Evolutionary conservation across 441 rosid genomes (phyloP).

Genomic region (Populus hybrid): DNA sequence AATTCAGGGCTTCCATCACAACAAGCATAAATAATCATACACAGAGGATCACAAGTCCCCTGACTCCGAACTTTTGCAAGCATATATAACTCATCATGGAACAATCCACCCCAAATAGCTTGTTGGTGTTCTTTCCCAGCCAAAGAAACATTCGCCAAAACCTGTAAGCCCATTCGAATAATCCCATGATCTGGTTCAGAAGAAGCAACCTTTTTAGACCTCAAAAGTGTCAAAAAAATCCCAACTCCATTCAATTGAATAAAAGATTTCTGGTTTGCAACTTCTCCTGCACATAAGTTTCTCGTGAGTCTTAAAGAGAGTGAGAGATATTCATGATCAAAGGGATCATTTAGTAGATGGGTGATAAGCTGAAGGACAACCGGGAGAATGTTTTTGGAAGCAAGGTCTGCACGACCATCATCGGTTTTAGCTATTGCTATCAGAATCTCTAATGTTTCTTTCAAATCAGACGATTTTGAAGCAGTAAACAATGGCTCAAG

Average conservation of each 20-base stretch:
- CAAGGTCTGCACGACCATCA: conserved; percentile 56
- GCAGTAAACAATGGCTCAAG: conserved; percentile 38
- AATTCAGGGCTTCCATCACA: conserved; percentile 47
- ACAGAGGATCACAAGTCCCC: conserved; percentile 64
- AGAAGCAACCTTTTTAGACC: conserved; percentile 17
- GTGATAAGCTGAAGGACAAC: conserved; percentile 36
- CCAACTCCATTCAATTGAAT: conserved; percentile 39
- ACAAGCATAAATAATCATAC: conserved; percentile 64
- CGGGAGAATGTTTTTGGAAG: conserved; percentile 47
- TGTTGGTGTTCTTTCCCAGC: conserved; percentile 63
- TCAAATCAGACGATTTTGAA: conserved; percentile 37
- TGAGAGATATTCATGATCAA: conserved; percentile 29
- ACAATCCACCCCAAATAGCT: conserved; percentile 52
- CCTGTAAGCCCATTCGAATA: conserved; percentile 55
- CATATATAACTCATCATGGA: conserved; percentile 41
- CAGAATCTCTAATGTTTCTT: conserved; percentile 47
- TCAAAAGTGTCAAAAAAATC: conserved; percentile 31
- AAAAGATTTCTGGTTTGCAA: conserved; percentile 53
- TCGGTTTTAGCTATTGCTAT: conserved; percentile 36
- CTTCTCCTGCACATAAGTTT: conserved; percentile 80
- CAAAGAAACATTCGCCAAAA: conserved; percentile 62
- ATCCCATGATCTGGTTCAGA: conserved; percentile 36
- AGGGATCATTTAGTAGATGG: conserved; percentile 29
- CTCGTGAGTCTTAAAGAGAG: conserved; percentile 59
- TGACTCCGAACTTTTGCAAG: conserved; percentile 43